These are phyloP conservation scores for Melaleuca quinquenervia DNA, from an alignment of 345 rosid species.

Conservation along the genomic window DNA sequence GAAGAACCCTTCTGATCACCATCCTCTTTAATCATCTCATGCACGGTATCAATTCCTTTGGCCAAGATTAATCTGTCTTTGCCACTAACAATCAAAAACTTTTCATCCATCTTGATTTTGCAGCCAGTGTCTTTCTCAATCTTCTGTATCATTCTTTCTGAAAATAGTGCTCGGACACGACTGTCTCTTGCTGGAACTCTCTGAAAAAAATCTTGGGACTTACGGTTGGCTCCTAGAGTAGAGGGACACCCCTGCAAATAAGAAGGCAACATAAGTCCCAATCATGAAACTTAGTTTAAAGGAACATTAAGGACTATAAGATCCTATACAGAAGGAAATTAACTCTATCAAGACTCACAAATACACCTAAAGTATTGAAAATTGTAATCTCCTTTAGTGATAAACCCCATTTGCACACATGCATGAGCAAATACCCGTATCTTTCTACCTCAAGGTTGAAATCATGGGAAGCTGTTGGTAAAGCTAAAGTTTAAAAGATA, in stretches of 20 bases:
- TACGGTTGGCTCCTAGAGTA: conserved; percentile 90
- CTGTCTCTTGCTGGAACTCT: conserved; percentile 88
- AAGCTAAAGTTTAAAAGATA: not conserved
- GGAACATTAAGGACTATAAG: not conserved
- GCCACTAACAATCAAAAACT: conserved; percentile 91
- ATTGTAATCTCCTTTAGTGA: not conserved
- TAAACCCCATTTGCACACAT: not conserved
- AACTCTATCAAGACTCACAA: not conserved
- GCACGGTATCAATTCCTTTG: conserved; percentile 98
- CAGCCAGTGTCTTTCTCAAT: conserved; percentile 83
- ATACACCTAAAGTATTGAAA: not conserved
- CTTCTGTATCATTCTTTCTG: conserved; percentile 67
- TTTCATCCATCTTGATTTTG: conserved; percentile 87
- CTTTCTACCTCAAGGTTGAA: not conserved
- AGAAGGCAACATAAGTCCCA: not conserved
- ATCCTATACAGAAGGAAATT: not conserved
- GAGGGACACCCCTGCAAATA: conserved; percentile 82
- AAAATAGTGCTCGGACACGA: conserved; percentile 60
- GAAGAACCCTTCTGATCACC: conserved; percentile 58
- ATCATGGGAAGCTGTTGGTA: not conserved
- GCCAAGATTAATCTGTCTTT: conserved; percentile 79
- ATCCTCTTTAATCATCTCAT: conserved; percentile 64
- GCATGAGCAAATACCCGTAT: not conserved
- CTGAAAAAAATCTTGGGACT: conserved; percentile 88
- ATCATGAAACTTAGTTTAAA: not conserved